Evolutionary conservation across 2,329 filamentous ascomycete genomes (phyloP).

Genomic region (Colletotrichum cereale): DNA sequence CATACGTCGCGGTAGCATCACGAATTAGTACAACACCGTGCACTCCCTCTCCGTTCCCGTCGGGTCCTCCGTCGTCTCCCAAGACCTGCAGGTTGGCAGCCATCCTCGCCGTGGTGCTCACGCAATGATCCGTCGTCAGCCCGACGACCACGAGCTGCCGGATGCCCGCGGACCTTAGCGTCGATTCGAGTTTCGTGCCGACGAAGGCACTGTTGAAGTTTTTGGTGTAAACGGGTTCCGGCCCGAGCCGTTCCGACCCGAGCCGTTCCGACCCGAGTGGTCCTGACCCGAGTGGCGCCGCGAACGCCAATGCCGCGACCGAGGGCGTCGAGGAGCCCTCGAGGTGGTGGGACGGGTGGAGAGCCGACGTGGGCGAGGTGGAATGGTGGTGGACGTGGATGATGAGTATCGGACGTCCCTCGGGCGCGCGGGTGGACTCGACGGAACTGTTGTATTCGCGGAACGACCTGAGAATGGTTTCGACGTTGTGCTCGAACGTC

Average conservation of each 20-base stretch:
- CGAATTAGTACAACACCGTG: conserved; percentile 52
- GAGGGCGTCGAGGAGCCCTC: conserved; percentile 47
- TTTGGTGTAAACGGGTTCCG: conserved; percentile 57
- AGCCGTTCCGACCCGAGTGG: too few species aligned
- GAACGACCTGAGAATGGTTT: conserved; percentile 50
- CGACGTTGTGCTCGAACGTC: conserved; percentile 56
- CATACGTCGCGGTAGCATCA: conserved; percentile 61
- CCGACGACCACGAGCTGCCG: conserved; percentile 56
- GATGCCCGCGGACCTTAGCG: conserved; percentile 50
- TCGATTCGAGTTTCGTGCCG: conserved; percentile 55
- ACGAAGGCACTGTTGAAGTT: conserved; percentile 61
- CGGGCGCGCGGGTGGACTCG: background rate
- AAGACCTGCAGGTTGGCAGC: conserved; percentile 59
- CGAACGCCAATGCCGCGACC: conserved; percentile 46
- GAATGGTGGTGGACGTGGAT: conserved; percentile 62
- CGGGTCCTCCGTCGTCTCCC: conserved; percentile 49
- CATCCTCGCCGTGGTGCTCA: conserved; percentile 62
- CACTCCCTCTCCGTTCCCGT: conserved; percentile 46
- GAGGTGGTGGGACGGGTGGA: conserved; percentile 51
- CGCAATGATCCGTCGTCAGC: conserved; percentile 62
- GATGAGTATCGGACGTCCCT: conserved; percentile 47
- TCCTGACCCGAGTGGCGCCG: conserved; percentile 46
- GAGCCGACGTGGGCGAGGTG: conserved; percentile 47
- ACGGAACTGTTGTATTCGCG: conserved; percentile 34
- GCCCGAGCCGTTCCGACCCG: too few species aligned